Evolutionary conservation across 495 filamentous ascomycete species (phyloP).

Genomic region (Mytilinidion resinicola): DNA sequence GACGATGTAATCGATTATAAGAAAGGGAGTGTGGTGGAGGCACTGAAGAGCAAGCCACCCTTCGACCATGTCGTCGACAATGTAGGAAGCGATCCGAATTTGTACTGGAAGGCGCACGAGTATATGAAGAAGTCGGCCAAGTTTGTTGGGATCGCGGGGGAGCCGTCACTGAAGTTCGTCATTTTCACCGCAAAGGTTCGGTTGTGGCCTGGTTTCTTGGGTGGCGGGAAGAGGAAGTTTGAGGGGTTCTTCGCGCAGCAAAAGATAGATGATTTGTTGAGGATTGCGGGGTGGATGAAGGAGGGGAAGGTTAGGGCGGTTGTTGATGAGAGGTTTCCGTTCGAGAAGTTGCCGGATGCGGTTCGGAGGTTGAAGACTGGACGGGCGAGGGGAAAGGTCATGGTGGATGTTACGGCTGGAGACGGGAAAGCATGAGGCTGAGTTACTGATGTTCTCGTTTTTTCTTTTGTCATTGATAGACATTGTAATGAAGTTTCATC

Average conservation of each 20-base stretch:
- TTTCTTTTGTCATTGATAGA: too few relatives aligned
- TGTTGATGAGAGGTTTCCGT: conserved; percentile 55
- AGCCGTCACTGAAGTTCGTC: conserved; percentile 5
- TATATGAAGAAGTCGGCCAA: conserved; percentile 48
- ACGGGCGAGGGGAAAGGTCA: conserved; percentile 61
- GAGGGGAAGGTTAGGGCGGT: conserved; percentile 56
- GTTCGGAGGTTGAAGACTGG: conserved; percentile 57
- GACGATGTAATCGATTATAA: conserved; percentile 67
- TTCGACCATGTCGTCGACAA: conserved; percentile 60
- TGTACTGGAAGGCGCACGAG: conserved; percentile 53
- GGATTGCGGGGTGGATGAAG: conserved; percentile 54
- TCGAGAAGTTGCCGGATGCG: conserved; percentile 58
- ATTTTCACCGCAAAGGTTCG: conserved; percentile 29
- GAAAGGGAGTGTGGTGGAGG: conserved; percentile 43
- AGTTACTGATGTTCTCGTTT: too few relatives aligned
- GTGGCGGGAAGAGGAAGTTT: conserved; percentile 57
- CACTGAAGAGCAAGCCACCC: conserved; percentile 42
- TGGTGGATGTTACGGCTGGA: conserved; percentile 47
- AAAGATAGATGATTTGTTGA: conserved; percentile 42
- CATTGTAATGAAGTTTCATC: too few relatives aligned
- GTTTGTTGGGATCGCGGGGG: conserved; percentile 49
- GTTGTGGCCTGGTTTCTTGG: conserved; percentile 52
- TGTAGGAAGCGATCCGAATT: conserved; percentile 43
- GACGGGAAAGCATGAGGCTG: too few relatives aligned
- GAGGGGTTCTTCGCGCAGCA: conserved; percentile 40